These are phyloP conservation scores for Pseudogymnoascus sp. DNA, from an alignment of 2,329 filamentous ascomycete genomes.

Conservation along the genomic window DNA sequence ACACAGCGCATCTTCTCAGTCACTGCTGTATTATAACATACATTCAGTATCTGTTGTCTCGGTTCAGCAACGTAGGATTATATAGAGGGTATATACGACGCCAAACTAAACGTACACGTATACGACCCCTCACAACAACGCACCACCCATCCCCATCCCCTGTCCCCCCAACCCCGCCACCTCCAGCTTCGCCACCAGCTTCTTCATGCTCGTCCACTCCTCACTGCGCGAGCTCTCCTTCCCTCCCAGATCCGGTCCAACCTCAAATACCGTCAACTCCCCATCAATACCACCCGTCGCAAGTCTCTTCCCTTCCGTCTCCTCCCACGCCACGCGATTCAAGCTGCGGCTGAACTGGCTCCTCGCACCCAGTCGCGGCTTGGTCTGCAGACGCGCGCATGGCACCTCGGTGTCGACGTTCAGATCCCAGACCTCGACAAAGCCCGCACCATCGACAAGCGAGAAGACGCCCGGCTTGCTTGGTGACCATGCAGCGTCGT, in stretches of 20 bases:
- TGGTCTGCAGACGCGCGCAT: conserved; percentile 69
- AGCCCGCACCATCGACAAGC: conserved; percentile 85
- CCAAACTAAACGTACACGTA: conserved; percentile 6
- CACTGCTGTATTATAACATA: not conserved
- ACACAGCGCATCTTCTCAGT: not conserved
- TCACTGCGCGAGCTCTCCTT: conserved; percentile 74
- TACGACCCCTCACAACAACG: not conserved
- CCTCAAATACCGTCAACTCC: conserved; percentile 85
- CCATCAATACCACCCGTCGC: conserved; percentile 91
- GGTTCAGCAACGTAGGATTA: conserved; percentile 2
- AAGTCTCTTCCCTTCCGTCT: conserved; percentile 73
- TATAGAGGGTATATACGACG: conserved; percentile 8
- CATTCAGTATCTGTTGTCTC: not conserved
- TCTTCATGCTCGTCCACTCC: conserved; percentile 91
- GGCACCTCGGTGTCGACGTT: conserved; percentile 89
- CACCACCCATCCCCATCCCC: not conserved
- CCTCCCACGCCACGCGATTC: conserved; percentile 93
- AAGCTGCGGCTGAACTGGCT: conserved; percentile 73
- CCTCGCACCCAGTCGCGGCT: conserved; percentile 43
- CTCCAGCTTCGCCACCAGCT: conserved; percentile 70
- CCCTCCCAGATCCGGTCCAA: conserved; percentile 73
- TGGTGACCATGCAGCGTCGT: conserved; percentile 92
- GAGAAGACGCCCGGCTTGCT: conserved; percentile 91
- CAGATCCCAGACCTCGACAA: conserved; percentile 91
- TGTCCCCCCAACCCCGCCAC: conserved; percentile 22